Conservation (phyloP, 495 filamentous ascomycete genomes). For the Penicillium lagena region DNA sequence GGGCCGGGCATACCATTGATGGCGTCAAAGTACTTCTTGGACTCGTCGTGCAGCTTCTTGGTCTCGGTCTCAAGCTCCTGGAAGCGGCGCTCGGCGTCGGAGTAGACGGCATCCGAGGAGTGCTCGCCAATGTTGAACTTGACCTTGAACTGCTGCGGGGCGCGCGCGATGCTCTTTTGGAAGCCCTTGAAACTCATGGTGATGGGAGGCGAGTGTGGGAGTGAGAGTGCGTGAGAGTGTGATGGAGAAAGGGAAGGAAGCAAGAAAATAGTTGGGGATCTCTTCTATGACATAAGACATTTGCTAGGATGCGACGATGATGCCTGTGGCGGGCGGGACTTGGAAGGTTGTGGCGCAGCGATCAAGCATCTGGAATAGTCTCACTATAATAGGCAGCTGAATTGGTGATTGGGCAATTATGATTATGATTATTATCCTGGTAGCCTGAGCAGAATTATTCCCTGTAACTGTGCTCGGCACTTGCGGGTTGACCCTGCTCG, state of each 20-base stretch:
- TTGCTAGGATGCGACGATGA: not conserved
- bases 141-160: slow-evolving; percentile 84
- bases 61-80: slow-evolving; percentile 92
- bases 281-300: slow-evolving; percentile 32
- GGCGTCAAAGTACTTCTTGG: slow-evolving; percentile 88
- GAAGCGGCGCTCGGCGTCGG: slow-evolving; percentile 90
- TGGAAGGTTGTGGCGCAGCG: too few relatives aligned
- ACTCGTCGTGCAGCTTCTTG: slow-evolving; percentile 92
- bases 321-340: slow-evolving; percentile 21
- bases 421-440: too few relatives aligned
- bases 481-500: too few relatives aligned
- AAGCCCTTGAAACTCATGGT: slow-evolving; percentile 97
- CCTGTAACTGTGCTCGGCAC: too few relatives aligned
- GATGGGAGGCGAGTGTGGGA: not conserved
- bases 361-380: too few relatives aligned
- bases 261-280: not conserved
- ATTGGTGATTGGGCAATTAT: too few relatives aligned
- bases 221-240: not conserved
- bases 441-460: too few relatives aligned
- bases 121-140: slow-evolving; percentile 92
- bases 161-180: slow-evolving; percentile 77
- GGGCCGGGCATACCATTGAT: slow-evolving; percentile 65
- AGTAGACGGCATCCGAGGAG: slow-evolving; percentile 90
- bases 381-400: too few relatives aligned
- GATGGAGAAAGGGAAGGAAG: slow-evolving; percentile 3